A percentile compares a stretch with the other conserved stretches of the same genome.
Evolutionary conservation across 805 yeast species (phyloP).

Genomic region (Myxozyma neglecta): DNA sequence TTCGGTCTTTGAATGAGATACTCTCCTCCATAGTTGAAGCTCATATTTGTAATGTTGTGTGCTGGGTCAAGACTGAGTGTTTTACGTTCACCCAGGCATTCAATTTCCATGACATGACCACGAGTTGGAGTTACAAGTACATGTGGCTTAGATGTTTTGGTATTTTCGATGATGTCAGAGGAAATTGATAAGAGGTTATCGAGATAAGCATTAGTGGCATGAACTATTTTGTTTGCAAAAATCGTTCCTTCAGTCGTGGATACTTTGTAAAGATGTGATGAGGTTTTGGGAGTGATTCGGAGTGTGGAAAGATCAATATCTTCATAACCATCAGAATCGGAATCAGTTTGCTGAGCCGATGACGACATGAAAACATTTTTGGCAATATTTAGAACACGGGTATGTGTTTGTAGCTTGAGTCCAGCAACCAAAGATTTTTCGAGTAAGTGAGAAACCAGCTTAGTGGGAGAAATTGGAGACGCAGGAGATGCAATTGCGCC

Average conservation of each 20-base stretch:
- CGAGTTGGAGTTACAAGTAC: slow-evolving; percentile 35
- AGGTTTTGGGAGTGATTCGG: slow-evolving; percentile 15
- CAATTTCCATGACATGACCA: slow-evolving; percentile 36
- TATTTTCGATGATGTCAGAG: slow-evolving; percentile 4
- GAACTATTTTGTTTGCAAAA: slow-evolving; percentile 42
- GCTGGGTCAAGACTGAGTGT: slow-evolving; percentile 14
- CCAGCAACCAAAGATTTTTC: slow-evolving; percentile 41
- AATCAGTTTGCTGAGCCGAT: slow-evolving; percentile 2
- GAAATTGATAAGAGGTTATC: slow-evolving; percentile 25
- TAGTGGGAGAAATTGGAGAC: slow-evolving; percentile 50
- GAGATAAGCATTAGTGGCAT: slow-evolving; percentile 44
- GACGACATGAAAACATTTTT: slow-evolving; percentile 11
- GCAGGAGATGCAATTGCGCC: slow-evolving; percentile 46
- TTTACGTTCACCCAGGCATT: neutral
- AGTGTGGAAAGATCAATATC: slow-evolving; percentile 10
- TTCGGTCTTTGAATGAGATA: slow-evolving; percentile 28
- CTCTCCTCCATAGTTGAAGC: slow-evolving; percentile 24
- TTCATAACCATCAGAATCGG: slow-evolving; percentile 20
- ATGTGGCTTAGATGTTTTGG: neutral
- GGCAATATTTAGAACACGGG: slow-evolving; percentile 41
- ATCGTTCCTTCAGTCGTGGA: slow-evolving; percentile 40
- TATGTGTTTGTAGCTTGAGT: slow-evolving; percentile 47
- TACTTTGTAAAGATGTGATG: slow-evolving; percentile 27
- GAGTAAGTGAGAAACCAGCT: slow-evolving; percentile 42
- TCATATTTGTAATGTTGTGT: slow-evolving; percentile 25